These are phyloP conservation scores for Claviceps spartinae DNA, from an alignment of 2,329 filamentous ascomycete genomes.

Conservation along the genomic window DNA sequence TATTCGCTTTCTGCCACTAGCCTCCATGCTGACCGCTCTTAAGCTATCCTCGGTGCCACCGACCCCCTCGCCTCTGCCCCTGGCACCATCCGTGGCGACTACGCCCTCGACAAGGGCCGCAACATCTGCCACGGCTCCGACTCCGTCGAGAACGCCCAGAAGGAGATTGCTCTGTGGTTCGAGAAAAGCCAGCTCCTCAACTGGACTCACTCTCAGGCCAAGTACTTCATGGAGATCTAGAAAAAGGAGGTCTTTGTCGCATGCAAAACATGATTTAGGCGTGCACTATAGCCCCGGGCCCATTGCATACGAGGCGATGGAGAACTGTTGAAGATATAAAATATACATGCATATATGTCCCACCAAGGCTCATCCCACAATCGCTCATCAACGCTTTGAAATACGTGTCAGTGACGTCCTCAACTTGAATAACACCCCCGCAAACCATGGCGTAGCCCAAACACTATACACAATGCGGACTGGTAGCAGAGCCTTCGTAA, in stretches of 20 bases:
- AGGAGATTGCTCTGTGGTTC: slow-evolving; percentile 99
- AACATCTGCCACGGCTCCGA: slow-evolving; percentile 99
- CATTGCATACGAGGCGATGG: slow-evolving; percentile 3
- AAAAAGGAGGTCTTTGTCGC: background rate
- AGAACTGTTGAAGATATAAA: background rate
- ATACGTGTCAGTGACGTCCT: slow-evolving; percentile 18
- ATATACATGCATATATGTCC: background rate
- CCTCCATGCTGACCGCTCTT: slow-evolving; percentile 6
- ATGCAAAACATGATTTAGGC: background rate
- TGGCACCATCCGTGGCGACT: slow-evolving; percentile 96
- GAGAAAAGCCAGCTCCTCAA: slow-evolving; percentile 68
- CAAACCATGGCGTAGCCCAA: slow-evolving; percentile 90
- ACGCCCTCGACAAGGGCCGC: slow-evolving; percentile 67
- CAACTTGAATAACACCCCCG: slow-evolving; percentile 43
- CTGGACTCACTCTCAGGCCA: slow-evolving; percentile 74
- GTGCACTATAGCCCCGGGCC: background rate
- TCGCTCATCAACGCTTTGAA: slow-evolving; percentile 7
- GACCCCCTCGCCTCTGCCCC: slow-evolving; percentile 91
- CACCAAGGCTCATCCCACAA: background rate
- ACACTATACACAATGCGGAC: slow-evolving; percentile 63
- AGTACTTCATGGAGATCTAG: slow-evolving; percentile 83
- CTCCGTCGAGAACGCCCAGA: slow-evolving; percentile 96
- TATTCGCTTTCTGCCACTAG: background rate
- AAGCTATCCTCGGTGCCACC: slow-evolving; percentile 91
- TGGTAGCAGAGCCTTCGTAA: slow-evolving; percentile 77